Evolutionary conservation across 2,329 filamentous ascomycete genomes (phyloP).

Genomic region (Tricladium varicosporioides): DNA sequence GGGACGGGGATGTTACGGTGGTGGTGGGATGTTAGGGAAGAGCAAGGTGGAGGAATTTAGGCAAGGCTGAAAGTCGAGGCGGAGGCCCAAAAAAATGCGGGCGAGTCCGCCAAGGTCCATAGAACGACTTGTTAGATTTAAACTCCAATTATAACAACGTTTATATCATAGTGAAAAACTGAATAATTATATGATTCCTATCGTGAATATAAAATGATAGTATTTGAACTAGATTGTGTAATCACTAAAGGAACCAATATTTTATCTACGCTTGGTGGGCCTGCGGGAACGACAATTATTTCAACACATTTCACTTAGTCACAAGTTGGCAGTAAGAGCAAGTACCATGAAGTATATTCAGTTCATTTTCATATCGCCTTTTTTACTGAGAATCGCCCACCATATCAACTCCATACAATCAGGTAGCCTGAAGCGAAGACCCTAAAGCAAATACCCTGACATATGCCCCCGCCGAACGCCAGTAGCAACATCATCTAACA

Average conservation of each 20-base stretch:
- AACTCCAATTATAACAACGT: too few species aligned
- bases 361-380: too few species aligned
- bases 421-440: too few species aligned
- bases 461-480: slow-evolving; percentile 15
- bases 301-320: too few species aligned
- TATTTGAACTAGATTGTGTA: not conserved
- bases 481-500: slow-evolving; percentile 8
- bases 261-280: not conserved
- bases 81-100: not conserved
- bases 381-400: not conserved
- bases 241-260: not conserved
- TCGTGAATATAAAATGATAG: too few species aligned
- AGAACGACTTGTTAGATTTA: too few species aligned
- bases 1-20: not conserved
- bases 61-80: slow-evolving; percentile 1
- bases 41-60: not conserved
- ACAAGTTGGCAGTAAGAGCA: too few species aligned
- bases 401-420: slow-evolving; percentile 9
- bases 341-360: too few species aligned
- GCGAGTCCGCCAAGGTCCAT: too few species aligned
- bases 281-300: too few species aligned
- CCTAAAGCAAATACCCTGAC: slow-evolving; percentile 2
- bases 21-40: not conserved
- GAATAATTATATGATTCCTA: too few species aligned
- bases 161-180: too few species aligned